phyloP scores from a whole-genome alignment of 2,329 filamentous ascomycete species.

The Talaromyces marneffei region DNA sequence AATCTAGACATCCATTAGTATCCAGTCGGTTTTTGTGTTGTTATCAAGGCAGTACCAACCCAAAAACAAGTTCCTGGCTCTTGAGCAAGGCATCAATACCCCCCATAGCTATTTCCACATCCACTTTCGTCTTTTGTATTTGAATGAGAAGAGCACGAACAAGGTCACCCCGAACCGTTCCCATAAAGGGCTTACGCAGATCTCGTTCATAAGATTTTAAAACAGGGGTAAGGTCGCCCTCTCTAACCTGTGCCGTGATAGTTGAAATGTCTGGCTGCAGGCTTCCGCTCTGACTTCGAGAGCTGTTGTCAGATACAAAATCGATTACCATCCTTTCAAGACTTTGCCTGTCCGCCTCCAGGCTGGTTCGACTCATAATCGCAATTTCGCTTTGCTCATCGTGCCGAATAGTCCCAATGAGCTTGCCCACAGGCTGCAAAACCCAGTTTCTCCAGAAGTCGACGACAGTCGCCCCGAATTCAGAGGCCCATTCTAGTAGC shows the following conservation, averaged over 20 bases:
- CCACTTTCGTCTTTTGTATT: constrained; percentile 97
- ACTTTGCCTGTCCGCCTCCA: constrained; percentile 83
- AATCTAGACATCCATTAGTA: constrained; percentile 51
- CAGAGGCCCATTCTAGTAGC: constrained; percentile 71
- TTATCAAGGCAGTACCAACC: constrained; percentile 29
- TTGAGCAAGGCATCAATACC: constrained; percentile 92
- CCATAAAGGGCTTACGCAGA: constrained; percentile 71
- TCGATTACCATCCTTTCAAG: constrained; percentile 97
- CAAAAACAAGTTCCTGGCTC: constrained; percentile 95
- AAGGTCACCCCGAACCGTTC: constrained; percentile 78
- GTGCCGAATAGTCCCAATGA: constrained; percentile 88
- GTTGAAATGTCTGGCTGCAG: constrained; percentile 64
- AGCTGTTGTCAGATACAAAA: constrained; percentile 78
- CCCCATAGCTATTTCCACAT: constrained; percentile 90
- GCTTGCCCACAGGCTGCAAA: constrained; percentile 71
- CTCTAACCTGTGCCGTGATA: constrained; percentile 72
- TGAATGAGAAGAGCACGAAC: constrained; percentile 89
- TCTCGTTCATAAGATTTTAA: constrained; percentile 88
- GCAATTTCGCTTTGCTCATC: constrained; percentile 90
- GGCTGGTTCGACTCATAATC: constrained; percentile 88
- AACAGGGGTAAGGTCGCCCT: constrained; percentile 90
- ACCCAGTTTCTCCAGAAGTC: constrained; percentile 99
- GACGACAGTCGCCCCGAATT: constrained; percentile 69
- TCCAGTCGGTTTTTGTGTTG: not conserved
- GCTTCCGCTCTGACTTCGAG: constrained; percentile 38